phyloP scores from a whole-genome alignment of 331 rosid genomes.

The Saraca asoca region DNA sequence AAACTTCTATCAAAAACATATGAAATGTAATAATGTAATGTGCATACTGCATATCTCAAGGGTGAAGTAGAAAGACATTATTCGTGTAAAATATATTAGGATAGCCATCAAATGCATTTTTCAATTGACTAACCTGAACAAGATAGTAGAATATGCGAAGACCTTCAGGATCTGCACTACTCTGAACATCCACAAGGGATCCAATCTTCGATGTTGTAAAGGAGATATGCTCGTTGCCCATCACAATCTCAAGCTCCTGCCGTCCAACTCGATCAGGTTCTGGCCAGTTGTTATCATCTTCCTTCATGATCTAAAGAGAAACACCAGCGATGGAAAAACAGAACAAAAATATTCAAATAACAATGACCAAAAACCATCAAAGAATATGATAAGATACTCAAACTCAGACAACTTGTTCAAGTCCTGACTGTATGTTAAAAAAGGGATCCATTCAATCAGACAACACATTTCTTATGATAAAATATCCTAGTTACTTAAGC shows the following conservation, averaged over 20 bases:
- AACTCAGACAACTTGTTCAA: not conserved
- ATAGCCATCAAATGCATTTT: not conserved
- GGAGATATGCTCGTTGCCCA: constrained; percentile 96
- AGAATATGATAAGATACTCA: not conserved
- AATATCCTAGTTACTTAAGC: not conserved
- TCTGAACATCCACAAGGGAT: constrained; percentile 93
- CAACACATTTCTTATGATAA: too few relatives aligned
- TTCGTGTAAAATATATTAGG: not conserved
- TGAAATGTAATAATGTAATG: not conserved
- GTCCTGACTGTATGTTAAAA: not conserved
- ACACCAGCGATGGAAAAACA: not conserved
- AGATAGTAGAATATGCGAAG: constrained; percentile 97
- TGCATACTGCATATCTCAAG: not conserved
- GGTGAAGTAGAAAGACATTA: not conserved
- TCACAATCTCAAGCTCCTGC: constrained; percentile 96
- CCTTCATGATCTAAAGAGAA: constrained; percentile 76
- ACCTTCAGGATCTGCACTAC: constrained; percentile 95
- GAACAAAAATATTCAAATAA: not conserved
- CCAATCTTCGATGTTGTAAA: constrained; percentile 97
- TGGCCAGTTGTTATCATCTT: constrained; percentile 97
- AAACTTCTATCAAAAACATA: not conserved
- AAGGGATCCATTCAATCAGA: not conserved
- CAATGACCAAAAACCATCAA: not conserved
- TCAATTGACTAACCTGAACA: constrained; percentile 69
- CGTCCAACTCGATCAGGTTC: constrained; percentile 95